These are phyloP conservation scores for Daedalea quercina DNA, from an alignment of 768 basidiomycete species.

Conservation along the genomic window DNA sequence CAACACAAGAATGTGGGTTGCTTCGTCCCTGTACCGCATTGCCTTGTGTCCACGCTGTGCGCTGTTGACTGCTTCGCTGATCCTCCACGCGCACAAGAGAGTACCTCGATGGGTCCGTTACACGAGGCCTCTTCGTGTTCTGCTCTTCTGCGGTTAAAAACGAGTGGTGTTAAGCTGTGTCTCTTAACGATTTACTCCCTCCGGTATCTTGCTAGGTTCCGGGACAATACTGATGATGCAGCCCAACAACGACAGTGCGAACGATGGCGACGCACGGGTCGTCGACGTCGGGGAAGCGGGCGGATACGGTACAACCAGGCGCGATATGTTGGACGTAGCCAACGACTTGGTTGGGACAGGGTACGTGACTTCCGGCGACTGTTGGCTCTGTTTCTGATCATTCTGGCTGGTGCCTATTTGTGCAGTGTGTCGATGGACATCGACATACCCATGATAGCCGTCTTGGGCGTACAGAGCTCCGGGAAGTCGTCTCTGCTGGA, in stretches of 20 bases:
- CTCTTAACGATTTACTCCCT: too few species aligned
- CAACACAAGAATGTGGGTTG: too few species aligned
- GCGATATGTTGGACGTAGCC: conserved; percentile 49
- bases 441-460: conserved; percentile 67
- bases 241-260: conserved; percentile 19
- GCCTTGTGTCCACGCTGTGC: too few species aligned
- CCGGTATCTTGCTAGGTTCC: too few species aligned
- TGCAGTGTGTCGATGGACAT: conserved; percentile 60
- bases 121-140: too few species aligned
- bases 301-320: conserved; percentile 31
- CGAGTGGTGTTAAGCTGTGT: too few species aligned
- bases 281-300: conserved; percentile 46
- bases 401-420: conserved; percentile 1
- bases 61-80: too few species aligned
- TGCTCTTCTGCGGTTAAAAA: too few species aligned
- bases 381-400: background rate
- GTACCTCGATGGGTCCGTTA: too few species aligned
- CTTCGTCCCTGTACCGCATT: too few species aligned
- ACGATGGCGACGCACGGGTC: background rate
- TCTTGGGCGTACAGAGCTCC: conserved; percentile 66
- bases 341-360: conserved; percentile 57
- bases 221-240: too few species aligned
- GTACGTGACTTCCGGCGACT: conserved; percentile 29
- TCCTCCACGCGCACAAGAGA: too few species aligned
- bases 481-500: conserved; percentile 78